phyloP scores from a whole-genome alignment of 352 stramenopile species.

The Salisapilia sapeloensis region DNA sequence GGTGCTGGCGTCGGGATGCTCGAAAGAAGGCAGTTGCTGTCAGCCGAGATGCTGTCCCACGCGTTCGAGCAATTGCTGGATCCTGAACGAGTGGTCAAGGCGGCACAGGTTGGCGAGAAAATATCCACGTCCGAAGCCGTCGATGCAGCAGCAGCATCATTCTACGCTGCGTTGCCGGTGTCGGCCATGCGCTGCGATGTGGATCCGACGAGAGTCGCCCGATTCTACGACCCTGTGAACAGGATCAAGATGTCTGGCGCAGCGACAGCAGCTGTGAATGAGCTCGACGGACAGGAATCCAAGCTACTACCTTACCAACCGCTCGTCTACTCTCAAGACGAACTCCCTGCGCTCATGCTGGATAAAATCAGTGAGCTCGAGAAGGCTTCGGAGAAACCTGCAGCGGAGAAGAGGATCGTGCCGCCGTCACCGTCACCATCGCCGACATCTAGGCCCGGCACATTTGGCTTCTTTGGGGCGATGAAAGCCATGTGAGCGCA shows the following conservation, averaged over 20 bases:
- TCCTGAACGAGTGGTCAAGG: conserved; percentile 12
- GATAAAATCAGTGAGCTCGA: no score
- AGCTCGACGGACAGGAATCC: no score
- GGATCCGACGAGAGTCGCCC: conserved; percentile 35
- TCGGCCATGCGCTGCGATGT: conserved; percentile 55
- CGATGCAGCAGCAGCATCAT: conserved; percentile 24
- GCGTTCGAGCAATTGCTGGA: conserved; percentile 20
- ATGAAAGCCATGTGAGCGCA: no score
- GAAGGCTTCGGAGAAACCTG: no score
- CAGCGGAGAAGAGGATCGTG: no score
- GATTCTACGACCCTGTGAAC: conserved; percentile 37
- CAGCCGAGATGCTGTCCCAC: conserved; percentile 14
- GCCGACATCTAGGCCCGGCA: no score
- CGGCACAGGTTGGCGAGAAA: conserved; percentile 14
- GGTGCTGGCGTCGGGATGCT: conserved; percentile 15
- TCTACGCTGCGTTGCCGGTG: conserved; percentile 50
- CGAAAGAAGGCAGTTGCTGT: conserved; percentile 21
- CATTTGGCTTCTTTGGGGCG: no score
- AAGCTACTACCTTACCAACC: no score
- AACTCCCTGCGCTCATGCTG: no score
- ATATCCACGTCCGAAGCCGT: conserved; percentile 21
- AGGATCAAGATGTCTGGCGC: conserved; percentile 70
- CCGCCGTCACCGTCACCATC: no score
- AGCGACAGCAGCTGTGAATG: no score
- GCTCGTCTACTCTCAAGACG: no score